Percentiles rank a stretch among this genome's conserved stretches.
Conservation (phyloP, 352 stramenopile species). For the Globisporangium uncinulatum region DNA sequence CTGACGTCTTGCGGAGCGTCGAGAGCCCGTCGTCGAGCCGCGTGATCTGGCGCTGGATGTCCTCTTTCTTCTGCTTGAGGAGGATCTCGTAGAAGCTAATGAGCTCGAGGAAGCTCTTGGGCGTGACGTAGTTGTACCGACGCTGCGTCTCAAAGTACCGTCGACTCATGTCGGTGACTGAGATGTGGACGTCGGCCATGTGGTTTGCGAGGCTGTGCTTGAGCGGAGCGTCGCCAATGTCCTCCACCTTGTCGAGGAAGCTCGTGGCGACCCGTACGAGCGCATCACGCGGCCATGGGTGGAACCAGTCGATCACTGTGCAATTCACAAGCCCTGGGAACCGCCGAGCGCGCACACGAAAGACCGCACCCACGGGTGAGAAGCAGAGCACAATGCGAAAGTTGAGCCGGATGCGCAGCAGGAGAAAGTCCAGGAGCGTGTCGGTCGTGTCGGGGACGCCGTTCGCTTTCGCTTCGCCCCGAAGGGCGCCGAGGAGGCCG, state of each 20-base stretch:
- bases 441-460: conserved; percentile 92
- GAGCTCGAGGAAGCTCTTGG: conserved; percentile 97
- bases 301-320: conserved; percentile 98
- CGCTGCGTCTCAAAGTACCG: conserved; percentile 94
- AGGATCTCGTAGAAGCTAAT: conserved; percentile 98
- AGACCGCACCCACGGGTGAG: conserved; percentile 95
- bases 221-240: conserved; percentile 74
- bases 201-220: conserved; percentile 93
- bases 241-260: conserved; percentile 95
- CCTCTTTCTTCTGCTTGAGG: conserved; percentile 91
- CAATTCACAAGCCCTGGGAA: conserved; percentile 98
- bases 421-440: conserved; percentile 94
- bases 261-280: conserved; percentile 94
- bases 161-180: conserved; percentile 93
- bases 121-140: conserved; percentile 98
- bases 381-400: conserved; percentile 98
- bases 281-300: conserved; percentile 95
- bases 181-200: conserved; percentile 97
- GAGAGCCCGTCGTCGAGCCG: conserved; percentile 95
- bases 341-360: conserved; percentile 92
- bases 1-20: conserved; percentile 94
- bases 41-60: conserved; percentile 95
- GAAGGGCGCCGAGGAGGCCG: conserved; percentile 83
- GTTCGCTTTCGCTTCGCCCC: conserved; percentile 94
- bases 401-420: conserved; percentile 91